Percentiles rank a stretch among this genome's conserved stretches.
These are phyloP conservation scores for Calonectria pteridis DNA, from an alignment of 2,329 filamentous ascomycete species.

Conservation along the genomic window DNA sequence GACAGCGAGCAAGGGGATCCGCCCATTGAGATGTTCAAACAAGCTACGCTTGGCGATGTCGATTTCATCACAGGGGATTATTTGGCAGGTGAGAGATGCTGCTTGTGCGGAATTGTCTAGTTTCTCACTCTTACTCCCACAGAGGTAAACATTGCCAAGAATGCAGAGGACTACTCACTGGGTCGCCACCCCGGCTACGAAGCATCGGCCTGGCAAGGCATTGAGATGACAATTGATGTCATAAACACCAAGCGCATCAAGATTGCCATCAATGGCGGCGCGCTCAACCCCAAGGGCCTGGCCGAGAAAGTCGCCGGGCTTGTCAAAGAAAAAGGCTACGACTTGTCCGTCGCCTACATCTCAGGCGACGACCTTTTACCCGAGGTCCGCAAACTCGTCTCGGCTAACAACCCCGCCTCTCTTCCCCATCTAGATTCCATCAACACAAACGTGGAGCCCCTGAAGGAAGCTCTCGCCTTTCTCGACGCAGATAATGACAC, in stretches of 20 bases:
- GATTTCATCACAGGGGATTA: conserved; percentile 69
- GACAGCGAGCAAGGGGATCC: conserved; percentile 20
- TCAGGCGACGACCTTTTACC: conserved; percentile 53
- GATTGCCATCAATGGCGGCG: conserved; percentile 68
- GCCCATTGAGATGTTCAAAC: conserved; percentile 43
- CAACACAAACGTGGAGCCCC: conserved; percentile 31
- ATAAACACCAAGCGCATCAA: conserved; percentile 62
- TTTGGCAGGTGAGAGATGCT: conserved; percentile 53
- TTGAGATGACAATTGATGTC: conserved; percentile 47
- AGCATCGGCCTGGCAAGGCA: conserved; percentile 37
- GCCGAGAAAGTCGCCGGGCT: conserved; percentile 49
- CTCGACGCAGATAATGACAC: conserved; percentile 16
- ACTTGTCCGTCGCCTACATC: conserved; percentile 53
- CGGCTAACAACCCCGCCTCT: neutral
- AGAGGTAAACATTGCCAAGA: conserved; percentile 46
- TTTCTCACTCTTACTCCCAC: neutral
- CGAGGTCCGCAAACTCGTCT: conserved; percentile 13
- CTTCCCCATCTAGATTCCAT: conserved; percentile 45
- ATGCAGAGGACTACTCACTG: conserved; percentile 29
- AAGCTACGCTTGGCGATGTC: conserved; percentile 45
- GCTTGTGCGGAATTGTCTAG: too few species aligned
- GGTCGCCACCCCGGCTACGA: conserved; percentile 38
- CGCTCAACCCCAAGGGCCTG: conserved; percentile 65
- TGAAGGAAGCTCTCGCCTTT: conserved; percentile 31
- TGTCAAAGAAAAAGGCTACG: conserved; percentile 40